Base-by-base conservation (phyloP, 257 asterid genomes). In the Penstemon eatonii region DNA sequence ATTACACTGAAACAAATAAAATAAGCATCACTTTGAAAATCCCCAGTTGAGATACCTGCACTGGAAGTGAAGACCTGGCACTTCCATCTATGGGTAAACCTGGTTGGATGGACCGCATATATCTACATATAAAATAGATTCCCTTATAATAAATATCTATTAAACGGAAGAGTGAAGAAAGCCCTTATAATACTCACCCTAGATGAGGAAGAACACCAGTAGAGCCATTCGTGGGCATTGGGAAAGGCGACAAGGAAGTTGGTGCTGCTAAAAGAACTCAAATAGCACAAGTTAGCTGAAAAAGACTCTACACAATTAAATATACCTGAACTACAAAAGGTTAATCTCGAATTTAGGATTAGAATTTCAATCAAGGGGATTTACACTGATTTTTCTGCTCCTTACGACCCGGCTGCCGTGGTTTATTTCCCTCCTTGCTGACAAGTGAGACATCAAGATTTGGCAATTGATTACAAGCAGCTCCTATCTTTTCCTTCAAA, bases 351-450 rank as follows among this genome's bases (percentile, higher is more conserved):
- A 33, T 9, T 18, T 18, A 12, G 63, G 38, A 66, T 60, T 63
- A 70, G 64, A 67, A 42, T n/a, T 71, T n/a, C 7, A 43, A 55
- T 11, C 37, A 54, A 25, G 66, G 58, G 67, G 69, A 12, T 55
- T 76, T 61, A 77, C 85, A 62, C 67, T 70, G 89, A 72, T 64
- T 80, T 68, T 51, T 80, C 71, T 38, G 82, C 73, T 74, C 83
- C 59, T 71, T 73, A 39, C 56, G 57, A 37, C 54, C 70, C 51
- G 64, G 74, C 63, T 62, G 77, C 68, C 58, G 81, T 15, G 64
- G 80, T 70, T 65, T 57, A n/a, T 65, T 66, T 57, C 57, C 56
- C 46, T 73, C 56, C 46, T 73, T 64, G 39, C 71, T 13, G 46
- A 18, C 67, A 56, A 25, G 33, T 25, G 59, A 5, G 50, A 9